Conservation (phyloP, 2,329 filamentous ascomycete species). For the Beauveria australis region DNA sequence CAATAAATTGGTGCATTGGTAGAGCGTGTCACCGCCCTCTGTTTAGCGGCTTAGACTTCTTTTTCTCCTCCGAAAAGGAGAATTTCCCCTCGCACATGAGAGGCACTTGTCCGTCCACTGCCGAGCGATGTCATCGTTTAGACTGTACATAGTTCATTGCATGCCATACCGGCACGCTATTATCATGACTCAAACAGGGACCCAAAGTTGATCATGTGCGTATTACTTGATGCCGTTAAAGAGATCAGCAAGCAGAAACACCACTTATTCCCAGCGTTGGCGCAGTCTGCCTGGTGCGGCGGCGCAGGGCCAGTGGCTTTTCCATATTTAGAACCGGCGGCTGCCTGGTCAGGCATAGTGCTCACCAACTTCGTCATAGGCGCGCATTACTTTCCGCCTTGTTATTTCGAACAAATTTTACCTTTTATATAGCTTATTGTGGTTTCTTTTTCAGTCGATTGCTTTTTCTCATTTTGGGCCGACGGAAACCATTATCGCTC, state of each 20-base stretch:
- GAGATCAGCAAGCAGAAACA: not conserved
- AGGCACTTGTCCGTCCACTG: not conserved
- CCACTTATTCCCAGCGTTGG: not conserved
- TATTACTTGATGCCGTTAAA: not conserved
- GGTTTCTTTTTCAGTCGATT: not conserved
- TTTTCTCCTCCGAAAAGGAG: not conserved
- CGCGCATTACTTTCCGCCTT: not conserved
- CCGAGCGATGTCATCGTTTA: not conserved
- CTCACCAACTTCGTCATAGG: conserved; percentile 7
- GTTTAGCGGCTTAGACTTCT: not conserved
- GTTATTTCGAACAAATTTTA: not conserved
- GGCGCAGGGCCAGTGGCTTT: not conserved
- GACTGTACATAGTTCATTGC: not conserved
- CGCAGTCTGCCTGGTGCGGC: not conserved
- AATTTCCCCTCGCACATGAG: not conserved
- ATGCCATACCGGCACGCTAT: not conserved
- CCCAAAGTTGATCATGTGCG: not conserved
- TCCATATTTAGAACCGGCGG: conserved; percentile 1
- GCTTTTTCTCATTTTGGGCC: not conserved
- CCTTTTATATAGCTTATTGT: not conserved
- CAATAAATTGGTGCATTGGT: not conserved
- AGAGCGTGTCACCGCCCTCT: not conserved
- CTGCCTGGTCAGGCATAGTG: not conserved
- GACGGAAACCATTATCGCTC: not conserved
- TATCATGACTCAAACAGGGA: not conserved